Conservation (phyloP, 106 monocot genomes). For the Alisma plantagoaquatica region DNA sequence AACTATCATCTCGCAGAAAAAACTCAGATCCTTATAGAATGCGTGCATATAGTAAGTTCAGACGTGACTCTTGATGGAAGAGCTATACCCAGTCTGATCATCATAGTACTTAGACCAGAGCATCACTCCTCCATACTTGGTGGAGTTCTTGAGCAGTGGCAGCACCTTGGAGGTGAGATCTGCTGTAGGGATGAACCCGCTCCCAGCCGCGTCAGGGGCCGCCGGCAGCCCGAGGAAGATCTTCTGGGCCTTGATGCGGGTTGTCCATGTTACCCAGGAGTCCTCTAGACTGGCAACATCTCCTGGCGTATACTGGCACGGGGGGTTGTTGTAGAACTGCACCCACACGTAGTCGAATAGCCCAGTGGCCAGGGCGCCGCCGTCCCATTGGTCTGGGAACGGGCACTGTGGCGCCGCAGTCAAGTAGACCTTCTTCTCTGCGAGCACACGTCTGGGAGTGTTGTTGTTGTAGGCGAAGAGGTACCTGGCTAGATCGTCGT, state of each 20-base stretch:
- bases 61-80: conserved; percentile 1
- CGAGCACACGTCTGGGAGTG: too few relatives aligned
- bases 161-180: conserved; percentile 12
- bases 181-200: conserved; percentile 5
- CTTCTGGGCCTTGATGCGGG: conserved; percentile 2
- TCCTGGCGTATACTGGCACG: conserved; percentile 11
- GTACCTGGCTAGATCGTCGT: not conserved
- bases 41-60: too few relatives aligned
- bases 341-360: conserved; percentile 24
- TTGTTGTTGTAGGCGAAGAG: not conserved
- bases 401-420: conserved; percentile 21
- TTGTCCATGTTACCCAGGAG: conserved; percentile 12
- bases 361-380: conserved; percentile 3
- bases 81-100: conserved; percentile 3
- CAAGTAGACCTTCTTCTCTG: conserved; percentile 5
- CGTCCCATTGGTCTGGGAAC: conserved; percentile 8
- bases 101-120: conserved; percentile 15
- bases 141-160: not conserved
- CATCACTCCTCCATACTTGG: conserved; percentile 23
- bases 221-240: conserved; percentile 17
- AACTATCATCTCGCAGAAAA: too few relatives aligned
- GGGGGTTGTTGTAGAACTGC: conserved; percentile 20
- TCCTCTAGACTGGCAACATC: not conserved
- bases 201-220: not conserved
- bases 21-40: too few relatives aligned